Base-by-base conservation (phyloP, 2,329 filamentous ascomycete species). In the Colletotrichum somersetense region DNA sequence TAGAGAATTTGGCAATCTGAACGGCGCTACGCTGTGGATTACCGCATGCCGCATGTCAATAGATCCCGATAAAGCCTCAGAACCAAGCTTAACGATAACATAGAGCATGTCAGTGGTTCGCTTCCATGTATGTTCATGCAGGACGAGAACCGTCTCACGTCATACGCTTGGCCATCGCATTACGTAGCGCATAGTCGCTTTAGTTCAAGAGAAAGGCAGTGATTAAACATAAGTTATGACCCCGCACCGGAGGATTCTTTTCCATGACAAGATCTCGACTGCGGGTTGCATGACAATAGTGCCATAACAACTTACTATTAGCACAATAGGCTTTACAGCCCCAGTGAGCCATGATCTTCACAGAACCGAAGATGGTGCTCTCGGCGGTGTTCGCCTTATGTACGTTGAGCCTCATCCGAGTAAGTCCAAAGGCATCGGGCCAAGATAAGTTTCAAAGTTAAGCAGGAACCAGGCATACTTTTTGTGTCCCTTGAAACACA, bases 401-500 rank as follows among this genome's bases (percentile, higher is more conserved):
- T 12, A 5, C 10, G 2, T 30, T 46, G 26, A 30, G 23, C 12
- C 16, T 33, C 23, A 20, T 33, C 23, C 40, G 57, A 3, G 57
- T 46, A 59, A 46, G 23, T 59, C 5, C 2, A 18, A 8, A 6
- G 11, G 26, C 40, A 14, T 20, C 12, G 10, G 14, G 6, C 11
- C 18, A 16, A 33, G 40, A 23, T 4, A 33, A 16, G 5, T 14
- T n/a, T 33, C 5, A 11, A 10, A 20, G 16, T 26, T 59, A 20
- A 59, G 3, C 3, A 4, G 20, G 14, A 59, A 12, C 1, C 38
- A 59, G 57, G 12, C 20, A 3, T 46, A 2, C n/a, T n/a, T 48
- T 53, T 18, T 38, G 35, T 50, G 35, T 18, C 66, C 70, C 40
- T 33, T 68, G n/a, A 64, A 35, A 38, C 66, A 72, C 20, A 55